phyloP scores from a whole-genome alignment of 2,329 filamentous ascomycete genomes.

The Monilinia fructigena region DNA sequence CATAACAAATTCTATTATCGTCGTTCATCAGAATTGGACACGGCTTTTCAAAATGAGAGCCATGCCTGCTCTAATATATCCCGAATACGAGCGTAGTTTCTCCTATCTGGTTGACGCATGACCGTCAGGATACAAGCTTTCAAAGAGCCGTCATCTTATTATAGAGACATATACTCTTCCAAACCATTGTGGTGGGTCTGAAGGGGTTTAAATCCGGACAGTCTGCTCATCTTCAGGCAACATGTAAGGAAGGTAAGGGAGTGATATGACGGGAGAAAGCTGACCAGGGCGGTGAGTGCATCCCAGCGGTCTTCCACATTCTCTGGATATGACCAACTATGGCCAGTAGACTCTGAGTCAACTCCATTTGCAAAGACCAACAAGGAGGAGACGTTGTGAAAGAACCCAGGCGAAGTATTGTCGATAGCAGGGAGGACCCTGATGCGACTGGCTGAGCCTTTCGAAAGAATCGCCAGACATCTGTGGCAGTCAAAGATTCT shows the following conservation, averaged over 20 bases:
- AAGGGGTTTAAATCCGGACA: conserved; percentile 62
- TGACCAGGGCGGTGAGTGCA: conserved; percentile 57
- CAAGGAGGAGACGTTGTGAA: conserved; percentile 53
- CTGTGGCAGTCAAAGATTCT: conserved; percentile 45
- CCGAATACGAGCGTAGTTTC: conserved; percentile 65
- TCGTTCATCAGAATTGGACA: conserved; percentile 44
- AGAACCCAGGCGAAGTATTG: conserved; percentile 69
- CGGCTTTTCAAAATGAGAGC: conserved; percentile 49
- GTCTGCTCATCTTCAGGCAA: conserved; percentile 68
- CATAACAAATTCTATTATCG: conserved; percentile 49
- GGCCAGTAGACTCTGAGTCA: conserved; percentile 43
- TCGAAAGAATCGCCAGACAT: conserved; percentile 43
- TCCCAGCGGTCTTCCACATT: conserved; percentile 65
- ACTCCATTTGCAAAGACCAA: conserved; percentile 31
- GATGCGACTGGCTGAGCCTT: conserved; percentile 57
- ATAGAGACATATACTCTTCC: conserved; percentile 49
- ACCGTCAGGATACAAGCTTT: conserved; percentile 52
- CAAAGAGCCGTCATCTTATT: conserved; percentile 40
- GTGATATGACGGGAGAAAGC: conserved; percentile 57
- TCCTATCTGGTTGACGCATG: conserved; percentile 59
- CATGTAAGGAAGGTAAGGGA: conserved; percentile 59
- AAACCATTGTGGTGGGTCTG: conserved; percentile 46
- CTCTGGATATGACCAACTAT: conserved; percentile 54
- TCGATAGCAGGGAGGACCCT: conserved; percentile 63
- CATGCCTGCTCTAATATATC: conserved; percentile 62